Evolutionary conservation across 1,139 yeast genomes (phyloP), one percentile per base, ranked within the genome.

Genomic region (Tardiomyces digboiensis): DNA sequence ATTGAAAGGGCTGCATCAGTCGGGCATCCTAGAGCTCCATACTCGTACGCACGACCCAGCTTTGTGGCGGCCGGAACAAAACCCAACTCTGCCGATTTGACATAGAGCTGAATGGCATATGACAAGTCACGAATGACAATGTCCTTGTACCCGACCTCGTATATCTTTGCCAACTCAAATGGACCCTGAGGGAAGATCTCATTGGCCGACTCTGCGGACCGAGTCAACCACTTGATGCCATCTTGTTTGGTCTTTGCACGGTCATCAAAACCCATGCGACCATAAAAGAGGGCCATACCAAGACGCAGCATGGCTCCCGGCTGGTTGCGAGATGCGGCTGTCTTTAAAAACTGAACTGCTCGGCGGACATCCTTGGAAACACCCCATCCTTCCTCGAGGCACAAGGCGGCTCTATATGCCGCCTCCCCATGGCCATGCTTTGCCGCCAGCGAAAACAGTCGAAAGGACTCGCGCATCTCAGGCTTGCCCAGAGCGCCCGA

Each of bases 231-330:
- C 61, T 88, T 86, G 51, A 91, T 82, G 44, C 97, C 98, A 58
- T 79, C 78, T 58, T 82, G 86, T 56, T 88, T 84, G 21, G 86
- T 81, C 47, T 75, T 78, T 21, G 78, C 70, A 54, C 78, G 80
- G 50, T 75, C 74, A 4, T 82, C 71, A 42, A 89, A 62, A 1
- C 97, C 97, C 89, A 89, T 81, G 52, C 85, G 73, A 8, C 87
- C 80, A 58, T 86, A 78, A 61, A 83, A 91, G 37, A 88, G 82
- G 51, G 89, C 88, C 42, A 86, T 72, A 6, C 97, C 97, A 50
- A 88, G 71, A 58, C 89, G 84, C 66, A 83, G 83, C 95, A 89
- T 87, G 4, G 97, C 96, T 13, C 95, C 91, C 0, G 97, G 88
- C 61, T 91, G 98, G 58, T 86, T 86, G 58, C 83, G 82, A 22